A percentile compares a stretch with the other conserved stretches of the same genome.
These are phyloP conservation scores for Haematococcus lacustris DNA, from an alignment of 139 green algal species.

Conservation along the genomic window DNA sequence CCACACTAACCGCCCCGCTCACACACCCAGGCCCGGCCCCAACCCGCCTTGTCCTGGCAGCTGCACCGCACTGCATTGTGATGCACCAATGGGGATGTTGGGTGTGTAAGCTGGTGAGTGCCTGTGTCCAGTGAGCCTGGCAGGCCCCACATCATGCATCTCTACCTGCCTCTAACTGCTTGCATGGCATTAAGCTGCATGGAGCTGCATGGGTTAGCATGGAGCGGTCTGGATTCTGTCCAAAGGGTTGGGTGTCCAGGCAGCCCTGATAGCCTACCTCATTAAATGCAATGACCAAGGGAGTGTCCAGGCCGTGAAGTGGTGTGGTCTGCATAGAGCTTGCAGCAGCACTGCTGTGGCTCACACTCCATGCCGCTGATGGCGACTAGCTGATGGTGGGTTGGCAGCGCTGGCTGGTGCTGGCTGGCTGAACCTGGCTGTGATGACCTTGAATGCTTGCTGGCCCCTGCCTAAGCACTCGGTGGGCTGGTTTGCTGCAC, in stretches of 20 bases:
- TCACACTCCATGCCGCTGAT: neutral
- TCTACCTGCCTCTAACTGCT: neutral
- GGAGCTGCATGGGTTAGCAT: neutral
- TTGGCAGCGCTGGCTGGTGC: neutral
- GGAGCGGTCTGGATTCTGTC: no score
- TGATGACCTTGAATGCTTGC: no score
- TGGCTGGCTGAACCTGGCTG: neutral
- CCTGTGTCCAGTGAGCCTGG: neutral
- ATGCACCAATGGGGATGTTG: neutral
- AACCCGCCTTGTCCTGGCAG: neutral
- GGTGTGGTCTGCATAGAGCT: neutral
- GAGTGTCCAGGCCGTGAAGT: neutral
- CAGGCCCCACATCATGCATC: neutral
- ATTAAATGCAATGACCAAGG: neutral
- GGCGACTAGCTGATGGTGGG: neutral
- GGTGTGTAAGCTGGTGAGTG: neutral
- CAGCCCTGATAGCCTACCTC: no score
- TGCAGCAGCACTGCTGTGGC: neutral
- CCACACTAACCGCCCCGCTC: neutral
- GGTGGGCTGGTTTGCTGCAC: neutral
- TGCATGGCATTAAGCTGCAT: neutral
- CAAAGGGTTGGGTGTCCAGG: no score
- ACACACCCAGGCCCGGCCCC: no score
- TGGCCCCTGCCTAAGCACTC: no score
- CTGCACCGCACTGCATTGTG: neutral